Evolutionary conservation across 164 flowering plant genomes (phyloP).

Genomic region (Liriodendron chinense): DNA sequence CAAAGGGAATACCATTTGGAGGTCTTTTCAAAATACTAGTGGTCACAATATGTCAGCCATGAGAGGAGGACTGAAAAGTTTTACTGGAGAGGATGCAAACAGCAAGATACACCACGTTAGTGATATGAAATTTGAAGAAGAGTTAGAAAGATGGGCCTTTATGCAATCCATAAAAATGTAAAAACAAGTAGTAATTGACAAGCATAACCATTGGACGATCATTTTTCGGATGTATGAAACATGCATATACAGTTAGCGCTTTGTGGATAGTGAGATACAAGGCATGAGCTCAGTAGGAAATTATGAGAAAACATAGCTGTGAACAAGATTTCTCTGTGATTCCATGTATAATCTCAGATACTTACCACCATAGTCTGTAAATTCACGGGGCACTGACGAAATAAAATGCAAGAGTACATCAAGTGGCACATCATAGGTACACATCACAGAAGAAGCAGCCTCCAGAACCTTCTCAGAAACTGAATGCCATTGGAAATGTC

Average conservation of each 20-base stretch:
- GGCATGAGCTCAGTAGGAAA: background rate
- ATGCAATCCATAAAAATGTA: too few relatives aligned
- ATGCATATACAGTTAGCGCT: background rate
- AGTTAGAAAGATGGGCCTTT: too few relatives aligned
- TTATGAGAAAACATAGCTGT: background rate
- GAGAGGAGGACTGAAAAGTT: too few relatives aligned
- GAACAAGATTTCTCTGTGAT: background rate
- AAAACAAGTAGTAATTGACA: too few relatives aligned
- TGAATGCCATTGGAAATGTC: conserved; percentile 24
- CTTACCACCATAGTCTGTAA: conserved; percentile 74
- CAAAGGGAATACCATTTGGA: too few relatives aligned
- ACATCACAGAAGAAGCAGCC: conserved; percentile 59
- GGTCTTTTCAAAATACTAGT: too few relatives aligned
- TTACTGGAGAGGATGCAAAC: too few relatives aligned
- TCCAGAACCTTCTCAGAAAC: conserved; percentile 70
- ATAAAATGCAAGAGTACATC: conserved; percentile 68
- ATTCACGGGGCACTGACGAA: conserved; percentile 71
- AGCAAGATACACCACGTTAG: too few relatives aligned
- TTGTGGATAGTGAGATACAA: background rate
- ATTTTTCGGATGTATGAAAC: background rate
- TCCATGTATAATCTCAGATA: conserved; percentile 3
- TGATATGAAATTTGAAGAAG: too few relatives aligned
- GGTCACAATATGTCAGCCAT: too few relatives aligned
- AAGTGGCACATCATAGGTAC: conserved; percentile 51
- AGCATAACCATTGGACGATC: too few relatives aligned